These are phyloP conservation scores for Tylopilus sp. DNA, from an alignment of 768 basidiomycete genomes.

Conservation along the genomic window DNA sequence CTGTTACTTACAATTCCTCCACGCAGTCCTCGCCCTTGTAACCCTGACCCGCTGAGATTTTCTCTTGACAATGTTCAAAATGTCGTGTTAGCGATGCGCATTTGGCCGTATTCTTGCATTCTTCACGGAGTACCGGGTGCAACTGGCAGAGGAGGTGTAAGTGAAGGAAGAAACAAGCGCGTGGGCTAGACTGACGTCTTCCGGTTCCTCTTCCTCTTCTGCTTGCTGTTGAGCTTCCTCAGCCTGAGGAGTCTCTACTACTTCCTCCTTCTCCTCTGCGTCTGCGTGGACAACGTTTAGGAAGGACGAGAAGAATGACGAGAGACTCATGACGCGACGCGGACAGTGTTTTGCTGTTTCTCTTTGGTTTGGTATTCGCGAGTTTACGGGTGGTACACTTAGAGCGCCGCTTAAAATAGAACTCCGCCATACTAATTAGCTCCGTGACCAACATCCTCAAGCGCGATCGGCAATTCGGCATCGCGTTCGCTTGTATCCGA, in stretches of 20 bases:
- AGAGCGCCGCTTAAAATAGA: conserved; percentile 17
- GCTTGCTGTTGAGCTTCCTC: conserved; percentile 46
- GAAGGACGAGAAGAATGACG: conserved; percentile 45
- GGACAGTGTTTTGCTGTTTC: conserved; percentile 7
- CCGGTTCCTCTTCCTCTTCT: conserved; percentile 62
- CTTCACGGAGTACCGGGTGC: conserved; percentile 69
- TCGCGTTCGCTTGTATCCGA: too few species aligned
- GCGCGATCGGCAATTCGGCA: too few species aligned
- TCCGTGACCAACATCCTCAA: too few species aligned
- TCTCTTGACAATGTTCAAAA: conserved; percentile 89
- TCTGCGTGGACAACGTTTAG: conserved; percentile 41
- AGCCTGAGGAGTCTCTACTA: conserved; percentile 34
- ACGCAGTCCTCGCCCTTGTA: conserved; percentile 92
- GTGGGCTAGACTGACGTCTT: conserved; percentile 61
- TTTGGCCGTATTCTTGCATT: conserved; percentile 62
- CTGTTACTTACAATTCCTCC: conserved; percentile 73
- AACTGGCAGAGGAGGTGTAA: conserved; percentile 38
- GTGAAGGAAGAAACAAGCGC: neutral
- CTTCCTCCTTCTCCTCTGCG: conserved; percentile 29
- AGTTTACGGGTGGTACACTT: conserved; percentile 25
- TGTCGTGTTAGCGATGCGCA: conserved; percentile 73
- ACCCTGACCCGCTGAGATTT: conserved; percentile 76
- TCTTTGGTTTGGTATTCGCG: conserved; percentile 12
- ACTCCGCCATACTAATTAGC: too few species aligned
- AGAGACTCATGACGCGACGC: conserved; percentile 36